Evolutionary conservation across 805 yeast genomes (phyloP).

Genomic region (Wickerhamiella siamensis): DNA sequence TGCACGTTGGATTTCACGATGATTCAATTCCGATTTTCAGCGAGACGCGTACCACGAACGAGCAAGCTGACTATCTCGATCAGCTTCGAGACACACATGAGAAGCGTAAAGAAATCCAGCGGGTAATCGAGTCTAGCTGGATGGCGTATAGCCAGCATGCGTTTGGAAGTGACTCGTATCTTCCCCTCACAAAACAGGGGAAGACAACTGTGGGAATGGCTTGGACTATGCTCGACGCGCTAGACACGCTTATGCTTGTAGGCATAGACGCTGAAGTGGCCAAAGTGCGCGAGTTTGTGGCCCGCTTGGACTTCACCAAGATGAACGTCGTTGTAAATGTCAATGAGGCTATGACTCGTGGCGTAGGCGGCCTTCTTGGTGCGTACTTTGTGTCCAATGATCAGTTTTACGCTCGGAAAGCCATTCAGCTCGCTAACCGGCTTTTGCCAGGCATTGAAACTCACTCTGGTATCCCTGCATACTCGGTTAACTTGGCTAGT

Average conservation of each 20-base stretch:
- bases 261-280: neutral
- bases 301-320: neutral
- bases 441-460: neutral
- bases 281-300: neutral
- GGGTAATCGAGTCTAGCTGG: neutral
- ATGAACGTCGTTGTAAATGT: neutral
- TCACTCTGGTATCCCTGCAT: neutral
- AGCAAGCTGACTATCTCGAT: neutral
- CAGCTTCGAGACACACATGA: neutral
- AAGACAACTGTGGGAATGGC: neutral
- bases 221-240: neutral
- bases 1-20: neutral
- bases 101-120: neutral
- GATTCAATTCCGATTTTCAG: neutral
- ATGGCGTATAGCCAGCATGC: neutral
- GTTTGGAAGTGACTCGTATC: neutral
- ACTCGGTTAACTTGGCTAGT: neutral
- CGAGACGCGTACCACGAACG: neutral
- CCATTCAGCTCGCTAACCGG: neutral
- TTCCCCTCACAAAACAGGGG: neutral
- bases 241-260: neutral
- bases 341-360: neutral
- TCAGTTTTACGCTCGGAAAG: neutral
- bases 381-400: neutral
- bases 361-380: neutral